Evolutionary conservation across 441 rosid genomes (phyloP), one percentile per base, ranked within the genome.

Genomic region (Hura crepitans): DNA sequence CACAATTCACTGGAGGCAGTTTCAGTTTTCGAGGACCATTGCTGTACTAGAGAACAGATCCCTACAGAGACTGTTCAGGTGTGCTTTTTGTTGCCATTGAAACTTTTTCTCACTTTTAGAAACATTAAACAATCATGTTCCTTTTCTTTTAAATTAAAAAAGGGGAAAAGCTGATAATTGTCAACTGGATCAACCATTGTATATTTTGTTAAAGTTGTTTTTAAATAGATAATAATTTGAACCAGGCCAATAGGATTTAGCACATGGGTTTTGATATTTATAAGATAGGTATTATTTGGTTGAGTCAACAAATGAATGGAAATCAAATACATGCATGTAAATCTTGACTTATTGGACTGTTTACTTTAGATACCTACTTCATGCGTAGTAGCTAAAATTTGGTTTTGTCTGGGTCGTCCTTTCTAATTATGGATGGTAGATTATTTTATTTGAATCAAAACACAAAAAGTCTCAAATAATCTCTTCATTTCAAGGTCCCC

Each of bases 31-130:
- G 82, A 83, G 84, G 96, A 91, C 74, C 95, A 91, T 72, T 77
- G 79, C 63, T 93, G 96, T 54, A 76, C 84, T 35, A 86, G 88
- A 79, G 86, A 89, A 71, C 91, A 87, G 74, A 81, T 91, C 55
- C 98, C 98, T 27, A 84, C 87, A 10, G 85, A 87, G 84, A 91
- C 96, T 2, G 66, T 81, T 57, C 96, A 91, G 96, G 98, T 91
- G 69, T 77, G 77, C 45, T 71, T 80, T 39, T 72, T 80, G 62
- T 68, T 69, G 51, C 49, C 61, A 58, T 60, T 27, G 25, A 67
- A 49, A 23, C 55, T 67, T 18, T 65, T 67, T 15, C 66, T 62
- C 18, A 13, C n/a, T n/a, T n/a, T 39, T 4, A 20, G 46, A 57
- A 62, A 68, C 37, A 23, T 53, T 43, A 18, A 4, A 33, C 37